A percentile compares a stretch with the other conserved stretches of the same genome.
Evolutionary conservation across 306 rosid species (phyloP).

Genomic region (Lathyrus tuberosus): DNA sequence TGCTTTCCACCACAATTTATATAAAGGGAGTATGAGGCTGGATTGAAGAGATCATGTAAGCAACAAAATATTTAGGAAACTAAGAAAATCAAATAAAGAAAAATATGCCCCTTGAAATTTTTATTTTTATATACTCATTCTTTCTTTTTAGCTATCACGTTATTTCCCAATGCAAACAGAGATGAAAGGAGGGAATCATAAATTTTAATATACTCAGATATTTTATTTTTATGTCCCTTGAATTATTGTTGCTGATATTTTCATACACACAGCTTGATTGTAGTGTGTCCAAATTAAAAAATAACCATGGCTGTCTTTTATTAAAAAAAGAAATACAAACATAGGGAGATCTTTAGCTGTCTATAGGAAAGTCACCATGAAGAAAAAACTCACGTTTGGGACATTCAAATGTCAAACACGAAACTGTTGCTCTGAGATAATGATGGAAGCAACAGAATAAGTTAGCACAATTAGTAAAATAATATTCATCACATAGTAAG

Average conservation of each 20-base stretch:
- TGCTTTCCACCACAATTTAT: slow-evolving; percentile 45
- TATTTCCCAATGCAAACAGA: no score
- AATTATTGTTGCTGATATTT: slow-evolving; percentile 1
- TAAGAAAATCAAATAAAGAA: slow-evolving; percentile 6
- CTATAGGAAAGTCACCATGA: background rate
- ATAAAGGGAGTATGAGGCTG: slow-evolving; percentile 21
- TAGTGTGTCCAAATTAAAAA: no score
- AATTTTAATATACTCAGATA: no score
- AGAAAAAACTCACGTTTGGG: slow-evolving; percentile 45
- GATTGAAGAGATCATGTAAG: background rate
- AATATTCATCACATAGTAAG: background rate
- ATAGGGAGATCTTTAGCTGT: background rate
- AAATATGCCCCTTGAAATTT: background rate
- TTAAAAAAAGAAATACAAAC: no score
- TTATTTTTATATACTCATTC: background rate
- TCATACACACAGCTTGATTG: background rate
- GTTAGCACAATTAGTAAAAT: slow-evolving; percentile 21
- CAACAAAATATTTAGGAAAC: background rate
- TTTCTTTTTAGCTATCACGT: no score
- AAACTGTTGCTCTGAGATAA: slow-evolving; percentile 44
- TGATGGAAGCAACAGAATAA: background rate
- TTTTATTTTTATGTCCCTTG: no score
- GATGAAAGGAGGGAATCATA: no score
- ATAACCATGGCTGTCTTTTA: no score
- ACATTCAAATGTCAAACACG: slow-evolving; percentile 51